Conservation (phyloP, 495 filamentous ascomycete genomes). For the Penicillium lagena region DNA sequence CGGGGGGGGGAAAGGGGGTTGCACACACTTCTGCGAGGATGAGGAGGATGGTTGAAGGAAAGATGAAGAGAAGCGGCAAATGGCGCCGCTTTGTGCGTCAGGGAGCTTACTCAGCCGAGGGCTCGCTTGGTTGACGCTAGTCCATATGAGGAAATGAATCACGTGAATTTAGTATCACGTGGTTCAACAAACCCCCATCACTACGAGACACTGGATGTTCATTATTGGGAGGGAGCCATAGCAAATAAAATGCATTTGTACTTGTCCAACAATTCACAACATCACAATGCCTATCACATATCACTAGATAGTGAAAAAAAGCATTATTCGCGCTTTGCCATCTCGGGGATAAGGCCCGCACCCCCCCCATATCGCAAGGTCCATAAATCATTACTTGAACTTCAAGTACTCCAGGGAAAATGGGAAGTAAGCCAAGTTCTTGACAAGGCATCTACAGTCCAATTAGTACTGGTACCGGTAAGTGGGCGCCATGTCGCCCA, state of each 20-base stretch:
- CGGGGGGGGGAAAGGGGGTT: slow-evolving; percentile 7
- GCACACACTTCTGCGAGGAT: slow-evolving; percentile 50
- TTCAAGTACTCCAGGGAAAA: not conserved
- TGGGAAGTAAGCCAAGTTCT: not conserved
- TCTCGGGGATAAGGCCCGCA: too few relatives aligned
- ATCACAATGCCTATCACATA: too few relatives aligned
- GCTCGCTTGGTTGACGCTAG: slow-evolving; percentile 17
- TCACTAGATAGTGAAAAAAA: too few relatives aligned
- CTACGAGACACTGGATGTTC: too few relatives aligned
- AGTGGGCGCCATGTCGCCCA: slow-evolving; percentile 36
- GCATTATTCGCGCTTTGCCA: too few relatives aligned
- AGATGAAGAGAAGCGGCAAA: slow-evolving; percentile 28
- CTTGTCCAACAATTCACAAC: too few relatives aligned
- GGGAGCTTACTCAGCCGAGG: slow-evolving; percentile 35
- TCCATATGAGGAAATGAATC: not conserved
- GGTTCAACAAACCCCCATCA: too few relatives aligned
- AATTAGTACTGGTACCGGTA: slow-evolving; percentile 35
- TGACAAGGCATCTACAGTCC: not conserved
- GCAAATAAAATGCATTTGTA: too few relatives aligned
- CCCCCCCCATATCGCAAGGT: too few relatives aligned
- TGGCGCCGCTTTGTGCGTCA: slow-evolving; percentile 39
- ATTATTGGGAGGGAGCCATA: too few relatives aligned
- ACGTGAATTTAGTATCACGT: too few relatives aligned
- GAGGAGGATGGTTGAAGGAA: slow-evolving; percentile 47
- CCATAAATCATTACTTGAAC: too few relatives aligned